These are phyloP conservation scores for Spathaspora sp. DNA, from an alignment of 1,139 yeast species.

Conservation along the genomic window DNA sequence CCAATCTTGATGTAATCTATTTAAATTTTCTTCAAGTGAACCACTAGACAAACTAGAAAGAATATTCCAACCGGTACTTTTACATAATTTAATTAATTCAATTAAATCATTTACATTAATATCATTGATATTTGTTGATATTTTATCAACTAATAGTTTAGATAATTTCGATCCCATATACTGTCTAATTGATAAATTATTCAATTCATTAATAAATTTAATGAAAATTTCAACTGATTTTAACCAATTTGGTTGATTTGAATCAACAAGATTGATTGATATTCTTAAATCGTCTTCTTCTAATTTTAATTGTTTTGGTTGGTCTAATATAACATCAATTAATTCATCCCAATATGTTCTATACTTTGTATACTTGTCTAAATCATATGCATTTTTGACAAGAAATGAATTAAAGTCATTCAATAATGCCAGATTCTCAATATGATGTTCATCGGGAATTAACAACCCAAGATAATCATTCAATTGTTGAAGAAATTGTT, in stretches of 20 bases:
- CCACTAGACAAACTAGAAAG: slow-evolving; percentile 19
- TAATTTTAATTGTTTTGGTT: slow-evolving; percentile 14
- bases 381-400: slow-evolving; percentile 11
- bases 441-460: slow-evolving; percentile 24
- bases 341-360: slow-evolving; percentile 14
- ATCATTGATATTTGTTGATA: slow-evolving; percentile 29
- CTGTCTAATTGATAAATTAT: slow-evolving; percentile 23
- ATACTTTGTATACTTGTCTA: slow-evolving; percentile 10
- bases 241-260: background rate
- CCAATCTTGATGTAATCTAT: slow-evolving; percentile 32
- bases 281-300: slow-evolving; percentile 13
- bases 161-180: slow-evolving; percentile 32
- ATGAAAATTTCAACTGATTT: slow-evolving; percentile 13
- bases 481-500: slow-evolving; percentile 15
- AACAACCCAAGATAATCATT: slow-evolving; percentile 19
- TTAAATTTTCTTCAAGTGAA: slow-evolving; percentile 24
- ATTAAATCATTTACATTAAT: slow-evolving; percentile 25
- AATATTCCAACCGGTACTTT: slow-evolving; percentile 30
- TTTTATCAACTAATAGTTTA: slow-evolving; percentile 25
- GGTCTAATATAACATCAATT: background rate
- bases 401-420: slow-evolving; percentile 15
- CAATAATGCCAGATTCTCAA: slow-evolving; percentile 14
- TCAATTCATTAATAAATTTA: slow-evolving; percentile 28
- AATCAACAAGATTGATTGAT: background rate
- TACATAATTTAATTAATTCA: slow-evolving; percentile 23